Evolutionary conservation across 225 moss, liverwort and hornwort genomes (phyloP), one percentile per base, ranked within the genome.

Genomic region (Marchantia polymorpha): DNA sequence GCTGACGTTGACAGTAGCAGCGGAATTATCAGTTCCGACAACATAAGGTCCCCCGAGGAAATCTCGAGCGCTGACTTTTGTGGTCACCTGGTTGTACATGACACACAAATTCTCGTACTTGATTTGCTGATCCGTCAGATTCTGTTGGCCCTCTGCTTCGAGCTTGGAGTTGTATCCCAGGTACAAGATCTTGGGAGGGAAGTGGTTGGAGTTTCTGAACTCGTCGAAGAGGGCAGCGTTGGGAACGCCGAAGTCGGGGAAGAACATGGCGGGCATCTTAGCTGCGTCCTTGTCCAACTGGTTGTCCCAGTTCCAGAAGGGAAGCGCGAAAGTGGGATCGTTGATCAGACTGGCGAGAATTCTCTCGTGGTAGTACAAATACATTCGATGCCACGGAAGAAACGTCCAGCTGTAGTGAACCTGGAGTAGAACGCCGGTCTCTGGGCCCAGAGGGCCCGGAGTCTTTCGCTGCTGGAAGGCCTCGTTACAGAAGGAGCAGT

Each of bases 81-180:
- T 87, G 10, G 87, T 83, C 0, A 87, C 30, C 6, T 85, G 80
- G 55, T 82, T 72, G 27, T 87, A 76, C 82, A 90, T 23, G 4
- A 90, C 63, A 29, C 60, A 80, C 46, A 85, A 73, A 61, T 89
- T 89, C 3, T 81, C 72, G 0, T 69, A 16, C 8, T 74, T 74
- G 51, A 83, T n/a, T 49, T 87, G 83, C 51, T 87, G 77, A 15
- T 64, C 20, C 0, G 78, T 69, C 69, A 47, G 19, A 19, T 69
- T 77, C 20, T 75, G 77, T 20, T 65, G 27, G 10, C 65, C 65
- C 29, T 65, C 65, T 2, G 65, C 65, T 50, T 3, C 83, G 13
- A 51, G 50, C 10, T 76, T 77, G n/a, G 11, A n/a, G n/a, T 72
- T 50, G 84, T 84, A 19, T 69, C 27, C 71, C 7, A 86, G 82